Conservation (phyloP, 1,139 yeast species). For the Saccharomyces hybrid region DNA sequence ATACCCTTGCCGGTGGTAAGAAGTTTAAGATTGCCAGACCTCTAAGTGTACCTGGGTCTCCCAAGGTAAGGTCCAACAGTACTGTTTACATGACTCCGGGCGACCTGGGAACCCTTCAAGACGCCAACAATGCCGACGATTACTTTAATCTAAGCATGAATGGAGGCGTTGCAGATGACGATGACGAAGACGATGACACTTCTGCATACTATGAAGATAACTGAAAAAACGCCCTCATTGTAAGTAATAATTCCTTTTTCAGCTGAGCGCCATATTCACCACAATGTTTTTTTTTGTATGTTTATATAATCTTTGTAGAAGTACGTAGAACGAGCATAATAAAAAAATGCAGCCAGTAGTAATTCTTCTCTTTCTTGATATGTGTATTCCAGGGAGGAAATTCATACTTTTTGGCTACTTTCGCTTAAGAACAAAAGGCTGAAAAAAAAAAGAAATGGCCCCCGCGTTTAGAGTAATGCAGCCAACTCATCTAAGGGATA, state of each 20-base stretch:
- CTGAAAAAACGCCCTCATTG: background rate
- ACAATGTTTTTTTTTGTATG: background rate
- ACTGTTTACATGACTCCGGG: constrained; percentile 68
- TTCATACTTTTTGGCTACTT: background rate
- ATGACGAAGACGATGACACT: constrained; percentile 34
- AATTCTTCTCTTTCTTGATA: background rate
- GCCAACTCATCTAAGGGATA: background rate
- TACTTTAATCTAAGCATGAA: constrained; percentile 70
- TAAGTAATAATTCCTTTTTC: background rate
- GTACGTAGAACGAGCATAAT: background rate
- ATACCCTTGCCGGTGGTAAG: constrained; percentile 27
- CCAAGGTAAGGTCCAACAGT: constrained; percentile 42
- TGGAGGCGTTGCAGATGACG: constrained; percentile 37
- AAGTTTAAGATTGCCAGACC: constrained; percentile 81
- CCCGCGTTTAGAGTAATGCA: background rate
- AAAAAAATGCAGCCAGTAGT: background rate
- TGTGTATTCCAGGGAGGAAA: background rate
- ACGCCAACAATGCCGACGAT: constrained; percentile 76
- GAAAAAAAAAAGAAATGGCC: background rate
- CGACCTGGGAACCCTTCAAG: constrained; percentile 76
- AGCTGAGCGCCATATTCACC: background rate
- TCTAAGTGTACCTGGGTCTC: constrained; percentile 93
- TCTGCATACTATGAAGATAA: background rate
- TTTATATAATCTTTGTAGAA: background rate
- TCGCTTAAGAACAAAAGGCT: background rate